Conservation (phyloP, 768 basidiomycete species). For the Chiua virens region DNA sequence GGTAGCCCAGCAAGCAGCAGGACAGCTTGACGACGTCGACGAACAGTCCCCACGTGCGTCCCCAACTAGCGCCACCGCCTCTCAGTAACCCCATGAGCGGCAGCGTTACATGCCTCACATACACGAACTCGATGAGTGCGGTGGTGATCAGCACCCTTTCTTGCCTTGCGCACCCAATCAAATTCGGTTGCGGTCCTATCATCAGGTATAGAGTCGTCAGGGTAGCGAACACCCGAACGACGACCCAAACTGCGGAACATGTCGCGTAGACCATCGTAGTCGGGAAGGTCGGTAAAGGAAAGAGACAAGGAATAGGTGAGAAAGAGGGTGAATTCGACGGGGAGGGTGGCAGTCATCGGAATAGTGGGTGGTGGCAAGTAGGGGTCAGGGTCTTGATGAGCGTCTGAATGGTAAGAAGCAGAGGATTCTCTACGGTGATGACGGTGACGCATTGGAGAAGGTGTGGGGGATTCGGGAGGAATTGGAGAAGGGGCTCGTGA, state of each 20-base stretch:
- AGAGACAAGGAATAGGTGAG: too few relatives aligned
- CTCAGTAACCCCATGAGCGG: constrained; percentile 23
- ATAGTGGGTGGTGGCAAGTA: too few relatives aligned
- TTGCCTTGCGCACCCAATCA: constrained; percentile 45
- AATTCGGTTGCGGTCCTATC: constrained; percentile 35
- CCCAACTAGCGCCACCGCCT: constrained; percentile 25
- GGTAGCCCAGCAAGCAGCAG: not conserved
- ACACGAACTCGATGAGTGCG: constrained; percentile 30
- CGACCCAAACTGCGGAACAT: constrained; percentile 55
- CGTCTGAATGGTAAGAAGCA: too few relatives aligned
- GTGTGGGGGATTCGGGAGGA: too few relatives aligned
- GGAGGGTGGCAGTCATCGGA: too few relatives aligned
- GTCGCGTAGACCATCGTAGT: too few relatives aligned
- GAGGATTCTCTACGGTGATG: too few relatives aligned
- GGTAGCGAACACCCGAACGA: constrained; percentile 47
- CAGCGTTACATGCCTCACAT: constrained; percentile 36
- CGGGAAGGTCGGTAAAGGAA: too few relatives aligned
- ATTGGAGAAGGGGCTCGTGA: too few relatives aligned
- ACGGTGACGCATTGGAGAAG: too few relatives aligned
- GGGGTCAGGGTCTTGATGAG: too few relatives aligned
- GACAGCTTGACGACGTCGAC: constrained; percentile 1
- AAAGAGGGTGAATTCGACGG: too few relatives aligned
- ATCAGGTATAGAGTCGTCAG: constrained; percentile 18
- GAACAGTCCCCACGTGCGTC: constrained; percentile 1
- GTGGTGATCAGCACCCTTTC: constrained; percentile 16